Evolutionary conservation across 2,329 filamentous ascomycete species (phyloP).

Genomic region (Aspergillus candidus): DNA sequence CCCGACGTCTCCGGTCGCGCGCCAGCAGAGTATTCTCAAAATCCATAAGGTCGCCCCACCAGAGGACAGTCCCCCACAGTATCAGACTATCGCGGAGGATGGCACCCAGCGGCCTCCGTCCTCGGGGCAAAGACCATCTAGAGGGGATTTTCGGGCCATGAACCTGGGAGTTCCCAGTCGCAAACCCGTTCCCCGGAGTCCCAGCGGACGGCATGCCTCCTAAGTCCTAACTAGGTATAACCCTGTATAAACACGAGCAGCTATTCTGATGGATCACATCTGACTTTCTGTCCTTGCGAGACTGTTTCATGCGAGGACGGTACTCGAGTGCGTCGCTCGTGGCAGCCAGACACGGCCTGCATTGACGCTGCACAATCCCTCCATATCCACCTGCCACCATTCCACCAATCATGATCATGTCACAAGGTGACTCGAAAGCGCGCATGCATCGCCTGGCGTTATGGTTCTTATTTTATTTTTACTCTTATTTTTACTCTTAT

Average conservation of each 20-base stretch:
- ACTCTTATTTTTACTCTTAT: no score
- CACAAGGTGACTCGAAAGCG: no score
- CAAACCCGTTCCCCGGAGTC: constrained; percentile 33
- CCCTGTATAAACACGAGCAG: not conserved
- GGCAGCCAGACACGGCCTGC: not conserved
- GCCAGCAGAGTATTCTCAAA: constrained; percentile 30
- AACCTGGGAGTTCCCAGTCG: constrained; percentile 34
- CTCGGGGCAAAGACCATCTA: constrained; percentile 17
- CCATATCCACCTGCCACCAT: no score
- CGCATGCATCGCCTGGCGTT: no score
- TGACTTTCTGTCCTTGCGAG: no score
- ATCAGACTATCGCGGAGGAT: constrained; percentile 22
- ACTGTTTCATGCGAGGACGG: no score
- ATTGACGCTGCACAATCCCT: not conserved
- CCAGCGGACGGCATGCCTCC: constrained; percentile 8
- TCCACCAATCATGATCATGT: no score
- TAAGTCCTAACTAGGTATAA: not conserved
- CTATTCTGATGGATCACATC: no score
- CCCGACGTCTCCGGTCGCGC: constrained; percentile 24
- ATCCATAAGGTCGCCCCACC: constrained; percentile 18
- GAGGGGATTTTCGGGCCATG: constrained; percentile 22
- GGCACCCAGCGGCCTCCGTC: constrained; percentile 10
- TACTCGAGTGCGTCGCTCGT: no score
- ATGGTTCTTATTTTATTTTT: no score
- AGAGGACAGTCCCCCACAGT: constrained; percentile 28